Evolutionary conservation across 2,329 filamentous ascomycete species (phyloP).

Genomic region (Calycina marina): DNA sequence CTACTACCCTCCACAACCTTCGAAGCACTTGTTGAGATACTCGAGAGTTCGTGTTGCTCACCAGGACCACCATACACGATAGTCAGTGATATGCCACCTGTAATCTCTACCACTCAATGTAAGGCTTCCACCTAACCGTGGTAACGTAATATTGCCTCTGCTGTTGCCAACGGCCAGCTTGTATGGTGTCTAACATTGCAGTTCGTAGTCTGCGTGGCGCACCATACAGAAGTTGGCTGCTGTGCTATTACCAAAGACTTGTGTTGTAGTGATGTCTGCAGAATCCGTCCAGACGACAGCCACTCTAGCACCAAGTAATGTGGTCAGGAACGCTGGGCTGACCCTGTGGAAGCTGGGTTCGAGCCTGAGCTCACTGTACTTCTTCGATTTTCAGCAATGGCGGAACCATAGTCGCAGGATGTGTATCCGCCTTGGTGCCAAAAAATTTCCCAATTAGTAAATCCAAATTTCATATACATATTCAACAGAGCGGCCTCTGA

Average conservation of each 20-base stretch:
- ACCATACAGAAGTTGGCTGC: conserved; percentile 48
- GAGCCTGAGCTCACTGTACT: conserved; percentile 68
- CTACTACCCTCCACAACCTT: conserved; percentile 19
- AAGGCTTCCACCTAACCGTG: conserved; percentile 40
- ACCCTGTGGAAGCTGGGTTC: conserved; percentile 61
- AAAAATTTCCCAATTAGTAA: conserved; percentile 70
- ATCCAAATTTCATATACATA: conserved; percentile 51
- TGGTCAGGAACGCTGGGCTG: conserved; percentile 50
- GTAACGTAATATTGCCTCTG: conserved; percentile 40
- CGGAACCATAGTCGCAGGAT: conserved; percentile 41
- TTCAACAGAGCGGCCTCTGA: conserved; percentile 55
- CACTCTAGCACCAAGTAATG: conserved; percentile 34
- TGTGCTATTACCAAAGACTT: conserved; percentile 38
- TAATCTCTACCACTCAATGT: conserved; percentile 49
- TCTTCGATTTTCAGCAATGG: conserved; percentile 64
- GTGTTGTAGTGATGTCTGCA: conserved; percentile 36
- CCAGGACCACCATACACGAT: conserved; percentile 47
- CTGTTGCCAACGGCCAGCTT: conserved; percentile 46
- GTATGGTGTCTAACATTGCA: conserved; percentile 41
- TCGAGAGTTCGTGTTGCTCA: conserved; percentile 48
- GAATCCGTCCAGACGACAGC: conserved; percentile 36
- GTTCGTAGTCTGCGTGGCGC: conserved; percentile 52
- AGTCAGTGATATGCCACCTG: conserved; percentile 53
- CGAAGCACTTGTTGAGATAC: conserved; percentile 25
- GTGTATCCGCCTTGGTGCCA: conserved; percentile 53